Evolutionary conservation across 2,329 filamentous ascomycete genomes (phyloP).

Genomic region (Phaeoacremonium minimum): DNA sequence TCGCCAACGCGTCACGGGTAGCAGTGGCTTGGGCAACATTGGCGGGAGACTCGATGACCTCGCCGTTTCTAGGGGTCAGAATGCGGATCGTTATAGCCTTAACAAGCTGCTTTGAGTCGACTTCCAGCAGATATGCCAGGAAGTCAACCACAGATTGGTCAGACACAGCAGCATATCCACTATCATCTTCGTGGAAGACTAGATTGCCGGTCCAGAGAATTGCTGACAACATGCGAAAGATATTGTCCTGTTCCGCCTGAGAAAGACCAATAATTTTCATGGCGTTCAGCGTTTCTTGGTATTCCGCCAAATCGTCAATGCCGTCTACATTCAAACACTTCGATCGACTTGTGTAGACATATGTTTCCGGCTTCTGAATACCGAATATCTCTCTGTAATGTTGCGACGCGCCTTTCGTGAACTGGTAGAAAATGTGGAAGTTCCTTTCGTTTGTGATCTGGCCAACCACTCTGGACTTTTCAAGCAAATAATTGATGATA

Average conservation of each 20-base stretch:
- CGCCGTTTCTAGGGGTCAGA: conserved; percentile 63
- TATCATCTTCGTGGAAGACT: conserved; percentile 83
- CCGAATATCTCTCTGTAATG: conserved; percentile 85
- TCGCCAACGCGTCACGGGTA: conserved; percentile 86
- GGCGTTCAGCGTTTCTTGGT: conserved; percentile 82
- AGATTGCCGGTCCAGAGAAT: conserved; percentile 95
- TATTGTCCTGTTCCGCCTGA: conserved; percentile 87
- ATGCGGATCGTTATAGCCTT: conserved; percentile 87
- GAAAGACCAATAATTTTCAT: conserved; percentile 92
- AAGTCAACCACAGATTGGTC: conserved; percentile 94
- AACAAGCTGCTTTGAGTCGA: conserved; percentile 73
- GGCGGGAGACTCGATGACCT: conserved; percentile 70
- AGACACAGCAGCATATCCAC: conserved; percentile 78
- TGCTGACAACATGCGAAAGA: conserved; percentile 90
- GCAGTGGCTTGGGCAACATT: conserved; percentile 83
- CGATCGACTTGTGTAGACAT: conserved; percentile 88
- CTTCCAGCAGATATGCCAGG: conserved; percentile 88
- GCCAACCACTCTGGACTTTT: conserved; percentile 91
- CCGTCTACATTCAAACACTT: conserved; percentile 94
- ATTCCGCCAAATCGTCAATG: conserved; percentile 88
- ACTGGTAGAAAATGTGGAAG: conserved; percentile 99
- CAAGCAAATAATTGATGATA: conserved; percentile 96
- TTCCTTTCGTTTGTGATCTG: conserved; percentile 95
- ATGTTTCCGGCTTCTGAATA: conserved; percentile 86
- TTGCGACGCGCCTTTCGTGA: conserved; percentile 88